Evolutionary conservation across 768 basidiomycete species (phyloP).

Genomic region (Tulasnella sp.): DNA sequence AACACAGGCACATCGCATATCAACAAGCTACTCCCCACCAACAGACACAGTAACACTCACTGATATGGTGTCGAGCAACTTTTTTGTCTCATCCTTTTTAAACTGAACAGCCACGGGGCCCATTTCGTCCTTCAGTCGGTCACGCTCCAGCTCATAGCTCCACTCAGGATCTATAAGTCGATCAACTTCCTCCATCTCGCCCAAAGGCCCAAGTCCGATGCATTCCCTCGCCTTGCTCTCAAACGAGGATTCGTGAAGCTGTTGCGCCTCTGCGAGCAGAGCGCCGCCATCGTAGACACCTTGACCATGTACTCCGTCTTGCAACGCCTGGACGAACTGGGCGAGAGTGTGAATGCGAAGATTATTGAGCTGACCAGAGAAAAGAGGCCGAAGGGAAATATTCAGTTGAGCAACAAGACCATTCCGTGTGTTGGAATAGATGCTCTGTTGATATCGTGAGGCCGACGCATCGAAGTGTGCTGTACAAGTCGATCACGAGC

Average conservation of each 20-base stretch:
- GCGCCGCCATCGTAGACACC: slow-evolving; percentile 82
- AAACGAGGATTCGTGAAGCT: slow-evolving; percentile 56
- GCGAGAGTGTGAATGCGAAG: slow-evolving; percentile 73
- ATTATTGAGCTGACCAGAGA: slow-evolving; percentile 94
- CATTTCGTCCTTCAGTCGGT: slow-evolving; percentile 68
- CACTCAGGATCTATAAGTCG: slow-evolving; percentile 45
- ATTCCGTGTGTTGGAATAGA: slow-evolving; percentile 81
- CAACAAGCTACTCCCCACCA: too few species aligned
- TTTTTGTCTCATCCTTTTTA: slow-evolving; percentile 95
- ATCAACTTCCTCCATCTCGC: background rate
- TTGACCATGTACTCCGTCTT: slow-evolving; percentile 46
- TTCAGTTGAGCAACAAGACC: slow-evolving; percentile 72
- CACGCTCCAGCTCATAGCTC: slow-evolving; percentile 77
- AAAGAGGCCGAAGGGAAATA: slow-evolving; percentile 70
- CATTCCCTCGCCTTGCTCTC: slow-evolving; percentile 59
- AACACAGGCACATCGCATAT: too few species aligned
- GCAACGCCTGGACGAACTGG: slow-evolving; percentile 67
- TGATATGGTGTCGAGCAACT: slow-evolving; percentile 94
- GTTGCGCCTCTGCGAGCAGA: slow-evolving; percentile 56
- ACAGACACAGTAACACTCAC: too few species aligned
- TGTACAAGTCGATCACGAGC: too few species aligned
- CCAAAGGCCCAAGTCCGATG: slow-evolving; percentile 28
- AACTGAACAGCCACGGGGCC: slow-evolving; percentile 73
- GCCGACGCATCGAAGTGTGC: slow-evolving; percentile 90
- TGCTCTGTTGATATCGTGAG: slow-evolving; percentile 91